These are phyloP conservation scores for Penicillium pancosmium DNA, from an alignment of 495 filamentous ascomycete species.

Conservation along the genomic window DNA sequence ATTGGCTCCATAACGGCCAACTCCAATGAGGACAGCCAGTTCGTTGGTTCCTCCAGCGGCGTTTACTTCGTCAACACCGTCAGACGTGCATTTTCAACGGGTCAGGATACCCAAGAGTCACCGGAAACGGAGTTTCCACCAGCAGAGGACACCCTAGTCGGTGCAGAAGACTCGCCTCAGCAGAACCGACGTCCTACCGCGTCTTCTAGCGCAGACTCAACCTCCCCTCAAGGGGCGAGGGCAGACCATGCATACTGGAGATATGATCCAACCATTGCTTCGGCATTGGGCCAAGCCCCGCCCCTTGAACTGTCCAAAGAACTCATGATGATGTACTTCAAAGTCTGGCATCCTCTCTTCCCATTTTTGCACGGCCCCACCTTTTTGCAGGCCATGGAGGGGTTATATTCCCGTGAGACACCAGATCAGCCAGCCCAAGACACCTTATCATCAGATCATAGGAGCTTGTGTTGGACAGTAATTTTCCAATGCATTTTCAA, in stretches of 20 bases:
- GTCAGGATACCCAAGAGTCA: slow-evolving; percentile 22
- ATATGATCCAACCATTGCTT: slow-evolving; percentile 37
- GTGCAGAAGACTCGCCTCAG: slow-evolving; percentile 29
- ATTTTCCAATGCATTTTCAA: slow-evolving; percentile 47
- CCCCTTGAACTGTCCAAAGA: slow-evolving; percentile 30
- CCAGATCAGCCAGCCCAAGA: neutral
- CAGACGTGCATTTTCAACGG: slow-evolving; percentile 40
- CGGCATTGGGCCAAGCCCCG: slow-evolving; percentile 34
- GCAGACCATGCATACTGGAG: slow-evolving; percentile 29
- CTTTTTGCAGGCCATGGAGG: slow-evolving; percentile 50
- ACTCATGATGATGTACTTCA: slow-evolving; percentile 48
- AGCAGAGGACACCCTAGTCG: slow-evolving; percentile 44
- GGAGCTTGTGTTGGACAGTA: slow-evolving; percentile 40
- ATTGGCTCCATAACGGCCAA: slow-evolving; percentile 45
- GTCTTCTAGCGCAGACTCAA: slow-evolving; percentile 17
- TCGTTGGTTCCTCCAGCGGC: slow-evolving; percentile 46
- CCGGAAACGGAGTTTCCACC: slow-evolving; percentile 36
- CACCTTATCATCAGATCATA: slow-evolving; percentile 19
- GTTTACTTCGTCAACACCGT: slow-evolving; percentile 50
- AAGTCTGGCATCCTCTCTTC: slow-evolving; percentile 52
- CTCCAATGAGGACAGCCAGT: slow-evolving; percentile 46
- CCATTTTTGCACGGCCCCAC: slow-evolving; percentile 54
- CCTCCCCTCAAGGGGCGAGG: slow-evolving; percentile 9
- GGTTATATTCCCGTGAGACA: slow-evolving; percentile 33
- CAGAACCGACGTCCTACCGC: slow-evolving; percentile 24